phyloP scores from a whole-genome alignment of 306 rosid genomes.

The Cucurbita argyrosperma region DNA sequence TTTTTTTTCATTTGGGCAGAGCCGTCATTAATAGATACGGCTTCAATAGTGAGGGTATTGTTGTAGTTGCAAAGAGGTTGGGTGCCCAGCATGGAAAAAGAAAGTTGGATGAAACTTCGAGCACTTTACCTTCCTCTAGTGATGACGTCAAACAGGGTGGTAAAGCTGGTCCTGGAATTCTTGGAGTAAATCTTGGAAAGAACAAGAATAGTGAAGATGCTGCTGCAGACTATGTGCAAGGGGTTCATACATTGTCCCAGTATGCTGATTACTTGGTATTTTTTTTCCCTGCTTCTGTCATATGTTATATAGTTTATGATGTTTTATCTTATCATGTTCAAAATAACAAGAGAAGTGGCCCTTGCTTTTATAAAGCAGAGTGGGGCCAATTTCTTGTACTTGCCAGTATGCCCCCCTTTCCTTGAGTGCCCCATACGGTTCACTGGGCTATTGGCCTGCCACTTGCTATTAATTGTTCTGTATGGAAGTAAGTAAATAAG shows the following conservation, averaged over 20 bases:
- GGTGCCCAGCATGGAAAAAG: constrained; percentile 96
- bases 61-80: constrained; percentile 84
- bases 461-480: not conserved
- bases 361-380: too few relatives aligned
- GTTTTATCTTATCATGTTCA: not conserved
- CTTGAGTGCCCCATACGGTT: too few relatives aligned
- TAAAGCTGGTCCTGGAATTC: constrained; percentile 96
- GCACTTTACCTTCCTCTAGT: constrained; percentile 34
- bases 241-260: constrained; percentile 93
- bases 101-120: constrained; percentile 78
- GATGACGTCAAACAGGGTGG: constrained; percentile 75
- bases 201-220: constrained; percentile 97
- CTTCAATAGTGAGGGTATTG: constrained; percentile 92
- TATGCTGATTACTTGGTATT: constrained; percentile 91
- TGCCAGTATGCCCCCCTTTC: too few relatives aligned
- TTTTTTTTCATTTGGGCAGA: constrained; percentile 27
- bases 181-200: constrained; percentile 96
- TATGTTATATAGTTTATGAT: not conserved
- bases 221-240: constrained; percentile 86
- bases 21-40: constrained; percentile 93
- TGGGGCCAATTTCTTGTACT: too few relatives aligned
- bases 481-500: not conserved
- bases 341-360: not conserved
- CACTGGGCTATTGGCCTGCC: too few relatives aligned
- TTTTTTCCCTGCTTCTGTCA: constrained; percentile 8